These are phyloP conservation scores for Lodderomyces orthopsilosis DNA, from an alignment of 1,139 yeast species.

Conservation along the genomic window DNA sequence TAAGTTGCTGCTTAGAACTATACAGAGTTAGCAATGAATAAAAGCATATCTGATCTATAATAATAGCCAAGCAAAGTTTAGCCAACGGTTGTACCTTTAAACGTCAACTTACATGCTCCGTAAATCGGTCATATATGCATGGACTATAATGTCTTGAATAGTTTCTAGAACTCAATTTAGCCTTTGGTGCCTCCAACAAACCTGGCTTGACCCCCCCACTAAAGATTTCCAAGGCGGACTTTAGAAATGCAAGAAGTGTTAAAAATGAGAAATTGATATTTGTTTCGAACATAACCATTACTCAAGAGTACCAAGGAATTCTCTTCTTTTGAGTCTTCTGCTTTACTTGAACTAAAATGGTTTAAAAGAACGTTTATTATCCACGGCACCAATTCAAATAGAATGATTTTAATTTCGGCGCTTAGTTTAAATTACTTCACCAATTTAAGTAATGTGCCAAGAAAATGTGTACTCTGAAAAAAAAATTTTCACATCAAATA, in stretches of 20 bases:
- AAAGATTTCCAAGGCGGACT: background rate
- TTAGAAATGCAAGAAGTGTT: background rate
- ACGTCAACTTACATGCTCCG: background rate
- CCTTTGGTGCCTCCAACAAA: background rate
- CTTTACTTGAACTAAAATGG: too few relatives aligned
- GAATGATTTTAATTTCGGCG: too few relatives aligned
- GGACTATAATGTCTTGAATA: background rate
- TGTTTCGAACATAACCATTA: too few relatives aligned
- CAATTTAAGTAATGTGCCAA: too few relatives aligned
- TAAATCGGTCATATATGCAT: background rate
- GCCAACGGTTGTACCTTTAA: background rate
- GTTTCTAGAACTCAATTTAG: background rate
- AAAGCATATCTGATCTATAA: too few relatives aligned
- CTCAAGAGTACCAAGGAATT: too few relatives aligned
- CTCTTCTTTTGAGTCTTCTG: too few relatives aligned
- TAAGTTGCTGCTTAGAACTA: background rate
- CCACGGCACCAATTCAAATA: too few relatives aligned
- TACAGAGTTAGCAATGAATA: background rate
- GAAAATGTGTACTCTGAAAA: background rate
- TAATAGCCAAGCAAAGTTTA: background rate
- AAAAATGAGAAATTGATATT: too few relatives aligned
- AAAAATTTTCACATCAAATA: too few relatives aligned
- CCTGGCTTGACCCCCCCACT: background rate
- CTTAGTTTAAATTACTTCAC: too few relatives aligned
- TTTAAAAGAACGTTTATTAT: too few relatives aligned